Evolutionary conservation across 257 asterid species (phyloP).

Genomic region (Gardenia jasminoides): DNA sequence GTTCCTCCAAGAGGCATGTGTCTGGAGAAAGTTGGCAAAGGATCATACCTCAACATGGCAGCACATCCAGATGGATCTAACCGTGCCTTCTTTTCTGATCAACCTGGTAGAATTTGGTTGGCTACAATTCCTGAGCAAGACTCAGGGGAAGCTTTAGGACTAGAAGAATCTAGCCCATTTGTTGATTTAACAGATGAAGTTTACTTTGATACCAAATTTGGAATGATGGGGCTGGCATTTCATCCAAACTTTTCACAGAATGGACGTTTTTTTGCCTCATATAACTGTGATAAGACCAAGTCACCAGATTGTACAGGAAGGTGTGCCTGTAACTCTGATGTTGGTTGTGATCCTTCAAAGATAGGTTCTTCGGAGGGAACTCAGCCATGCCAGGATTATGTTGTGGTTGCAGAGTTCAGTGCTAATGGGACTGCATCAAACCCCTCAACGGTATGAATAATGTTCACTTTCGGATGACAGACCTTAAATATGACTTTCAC

Average conservation of each 20-base stretch:
- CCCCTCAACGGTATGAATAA: slow-evolving; percentile 56
- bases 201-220: slow-evolving; percentile 58
- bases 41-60: slow-evolving; percentile 77
- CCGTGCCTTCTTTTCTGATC: slow-evolving; percentile 78
- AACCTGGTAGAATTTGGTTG: slow-evolving; percentile 75
- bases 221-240: slow-evolving; percentile 96
- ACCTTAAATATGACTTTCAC: neutral
- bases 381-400: slow-evolving; percentile 65
- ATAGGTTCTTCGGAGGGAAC: slow-evolving; percentile 42
- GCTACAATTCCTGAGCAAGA: slow-evolving; percentile 85
- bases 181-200: slow-evolving; percentile 87
- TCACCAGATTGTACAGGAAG: slow-evolving; percentile 70
- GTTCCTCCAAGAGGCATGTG: slow-evolving; percentile 69
- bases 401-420: slow-evolving; percentile 64
- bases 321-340: slow-evolving; percentile 87
- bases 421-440: slow-evolving; percentile 76
- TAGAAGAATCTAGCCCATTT: slow-evolving; percentile 74
- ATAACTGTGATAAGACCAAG: slow-evolving; percentile 69
- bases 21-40: slow-evolving; percentile 70
- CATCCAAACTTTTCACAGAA: slow-evolving; percentile 72
- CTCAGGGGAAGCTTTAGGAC: slow-evolving; percentile 55
- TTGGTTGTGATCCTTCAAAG: slow-evolving; percentile 80
- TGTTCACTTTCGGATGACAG: neutral
- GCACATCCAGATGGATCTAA: slow-evolving; percentile 92
- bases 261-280: slow-evolving; percentile 93